A percentile compares a stretch with the other conserved stretches of the same genome.
Conservation (phyloP, 2,329 filamentous ascomycete species). For the Macrophomina tecta region DNA sequence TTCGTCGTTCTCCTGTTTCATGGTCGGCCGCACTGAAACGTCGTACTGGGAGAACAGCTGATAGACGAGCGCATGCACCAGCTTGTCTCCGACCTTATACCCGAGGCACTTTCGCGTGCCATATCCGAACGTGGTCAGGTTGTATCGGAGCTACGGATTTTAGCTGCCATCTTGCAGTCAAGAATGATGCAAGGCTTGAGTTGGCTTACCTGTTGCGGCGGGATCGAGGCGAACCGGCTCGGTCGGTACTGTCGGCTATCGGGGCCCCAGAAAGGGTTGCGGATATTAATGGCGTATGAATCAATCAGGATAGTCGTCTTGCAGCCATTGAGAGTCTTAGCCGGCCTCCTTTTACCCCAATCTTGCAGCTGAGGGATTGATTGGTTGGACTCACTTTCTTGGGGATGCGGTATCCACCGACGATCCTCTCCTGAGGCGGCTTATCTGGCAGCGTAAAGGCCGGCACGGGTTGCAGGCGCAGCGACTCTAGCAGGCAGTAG, state of each 20-base stretch:
- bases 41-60: slow-evolving; percentile 27
- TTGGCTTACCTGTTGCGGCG: slow-evolving; percentile 19
- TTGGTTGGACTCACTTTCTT: slow-evolving; percentile 12
- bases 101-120: slow-evolving; percentile 28
- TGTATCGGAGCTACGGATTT: slow-evolving; percentile 25
- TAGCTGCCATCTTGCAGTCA: too few relatives aligned
- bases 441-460: slow-evolving; percentile 27
- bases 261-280: slow-evolving; percentile 28
- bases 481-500: slow-evolving; percentile 25
- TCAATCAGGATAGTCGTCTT: slow-evolving; percentile 27
- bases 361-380: background rate
- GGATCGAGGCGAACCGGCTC: slow-evolving; percentile 19
- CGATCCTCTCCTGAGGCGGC: slow-evolving; percentile 20
- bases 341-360: background rate
- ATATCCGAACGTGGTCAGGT: slow-evolving; percentile 23
- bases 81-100: slow-evolving; percentile 22
- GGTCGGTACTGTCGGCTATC: slow-evolving; percentile 21
- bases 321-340: background rate
- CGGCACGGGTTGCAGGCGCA: slow-evolving; percentile 27
- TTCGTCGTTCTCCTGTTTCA: background rate
- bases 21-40: background rate
- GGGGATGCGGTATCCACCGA: slow-evolving; percentile 24
- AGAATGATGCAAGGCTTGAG: too few relatives aligned
- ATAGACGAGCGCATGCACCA: slow-evolving; percentile 18
- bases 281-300: slow-evolving; percentile 26